Conservation (phyloP, 441 rosid genomes). For the Eruca vesicaria region DNA sequence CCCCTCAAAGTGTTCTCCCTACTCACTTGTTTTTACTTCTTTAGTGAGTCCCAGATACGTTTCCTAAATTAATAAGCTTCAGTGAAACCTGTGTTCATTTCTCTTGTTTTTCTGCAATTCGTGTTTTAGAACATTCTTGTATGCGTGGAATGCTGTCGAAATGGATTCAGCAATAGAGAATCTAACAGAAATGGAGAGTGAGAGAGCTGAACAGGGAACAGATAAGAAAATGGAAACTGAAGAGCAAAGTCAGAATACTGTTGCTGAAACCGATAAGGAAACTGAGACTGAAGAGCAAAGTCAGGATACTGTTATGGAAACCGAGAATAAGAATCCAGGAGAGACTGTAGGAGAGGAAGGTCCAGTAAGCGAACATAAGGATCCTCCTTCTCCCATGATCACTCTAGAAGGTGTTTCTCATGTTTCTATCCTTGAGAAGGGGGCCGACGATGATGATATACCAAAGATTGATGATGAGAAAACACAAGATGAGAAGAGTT, state of each 20-base stretch:
- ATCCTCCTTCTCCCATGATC: slow-evolving; percentile 27
- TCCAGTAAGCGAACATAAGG: slow-evolving; percentile 19
- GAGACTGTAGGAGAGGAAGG: slow-evolving; percentile 14
- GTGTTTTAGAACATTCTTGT: too few species aligned
- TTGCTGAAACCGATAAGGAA: slow-evolving; percentile 7
- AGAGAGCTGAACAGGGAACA: slow-evolving; percentile 1
- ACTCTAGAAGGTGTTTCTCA: slow-evolving; percentile 23
- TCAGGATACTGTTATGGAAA: slow-evolving; percentile 17
- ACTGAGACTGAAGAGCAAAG: slow-evolving; percentile 33
- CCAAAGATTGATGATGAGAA: slow-evolving; percentile 9
- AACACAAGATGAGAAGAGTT: slow-evolving; percentile 21
- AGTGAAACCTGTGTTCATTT: too few species aligned
- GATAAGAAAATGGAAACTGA: slow-evolving; percentile 13
- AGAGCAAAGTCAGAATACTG: slow-evolving; percentile 13
- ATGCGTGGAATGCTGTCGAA: slow-evolving; percentile 15
- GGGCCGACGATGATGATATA: slow-evolving; percentile 3
- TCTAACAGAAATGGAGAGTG: slow-evolving; percentile 23
- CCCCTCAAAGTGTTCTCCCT: too few species aligned
- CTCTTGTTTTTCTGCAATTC: too few species aligned
- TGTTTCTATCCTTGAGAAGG: slow-evolving; percentile 17
- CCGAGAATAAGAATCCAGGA: slow-evolving; percentile 18
- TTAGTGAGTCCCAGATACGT: too few species aligned
- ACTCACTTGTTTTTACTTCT: too few species aligned
- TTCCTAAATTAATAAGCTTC: too few species aligned
- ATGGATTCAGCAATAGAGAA: slow-evolving; percentile 19